Base-by-base conservation (phyloP, 176 grass and related monocot genomes). In the Zea luxurians region DNA sequence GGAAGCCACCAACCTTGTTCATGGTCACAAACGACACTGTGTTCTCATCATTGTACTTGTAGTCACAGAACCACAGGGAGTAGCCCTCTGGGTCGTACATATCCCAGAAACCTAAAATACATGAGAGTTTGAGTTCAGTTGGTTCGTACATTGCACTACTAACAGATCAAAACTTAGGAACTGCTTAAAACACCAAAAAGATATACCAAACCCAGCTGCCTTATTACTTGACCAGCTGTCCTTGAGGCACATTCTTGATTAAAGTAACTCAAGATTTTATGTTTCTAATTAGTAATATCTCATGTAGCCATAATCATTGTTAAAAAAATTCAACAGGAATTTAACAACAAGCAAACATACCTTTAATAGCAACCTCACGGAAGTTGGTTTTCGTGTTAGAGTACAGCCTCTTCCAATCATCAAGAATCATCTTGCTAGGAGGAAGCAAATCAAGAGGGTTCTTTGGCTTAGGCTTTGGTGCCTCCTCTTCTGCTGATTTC, bases 311-410 rank as follows among this genome's bases (percentile, higher is more conserved):
- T 15, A 55, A 55, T 54, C 18, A 49, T 21, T 41, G 8, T 10
- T 9, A 36, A 10, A 83, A 18, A 0, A 37, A 2, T 18, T 13
- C 11, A 45, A 55, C 35, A 66, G 36, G 50, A 35, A 64, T 59
- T 47, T 21, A 13, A 3, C 13, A 34, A 5, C 79, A 76, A 63
- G 62, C 6, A 58, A 53, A 53, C 20, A 6, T 85, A 97, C 93
- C 90, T 91, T 93, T 97, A 46, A 93, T 93, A 52, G 93, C 90
- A 78, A 97, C 88, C 81, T 93, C 93, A 1, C 71, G 90, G 79
- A 93, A 97, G 61, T 97, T 97, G 43, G 90, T 97, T 73, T 97
- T 93, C 0, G 88, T 97, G 75, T 97, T 97, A 2, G 93, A 93
- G 68, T 97, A 93, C 4, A 97, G 11, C 66, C 88, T 89, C 86